Conservation (phyloP, 1,139 yeast genomes). For the Pichia sp. region DNA sequence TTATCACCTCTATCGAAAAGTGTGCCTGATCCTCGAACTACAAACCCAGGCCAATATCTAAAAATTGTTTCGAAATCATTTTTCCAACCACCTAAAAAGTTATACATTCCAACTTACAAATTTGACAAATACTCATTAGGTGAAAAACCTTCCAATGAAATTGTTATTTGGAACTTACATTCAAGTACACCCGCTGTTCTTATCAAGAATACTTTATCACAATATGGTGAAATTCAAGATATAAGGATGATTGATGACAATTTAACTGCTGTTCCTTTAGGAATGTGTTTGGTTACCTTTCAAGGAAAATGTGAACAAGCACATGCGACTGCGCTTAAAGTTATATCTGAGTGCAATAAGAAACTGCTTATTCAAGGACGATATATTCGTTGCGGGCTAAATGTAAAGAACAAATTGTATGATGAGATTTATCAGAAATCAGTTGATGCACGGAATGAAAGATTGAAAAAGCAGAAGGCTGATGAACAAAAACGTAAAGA, state of each 20-base stretch:
- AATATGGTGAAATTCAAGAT: conserved; percentile 54
- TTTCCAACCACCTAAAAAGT: conserved; percentile 24
- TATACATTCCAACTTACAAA: conserved; percentile 47
- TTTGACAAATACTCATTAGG: conserved; percentile 72
- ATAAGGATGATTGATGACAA: conserved; percentile 65
- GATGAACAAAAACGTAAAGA: conserved; percentile 15
- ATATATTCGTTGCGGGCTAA: conserved; percentile 23
- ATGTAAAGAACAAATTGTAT: conserved; percentile 18
- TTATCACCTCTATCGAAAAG: conserved; percentile 2
- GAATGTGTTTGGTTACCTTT: conserved; percentile 60
- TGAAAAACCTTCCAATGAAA: conserved; percentile 62
- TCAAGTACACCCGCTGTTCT: conserved; percentile 40
- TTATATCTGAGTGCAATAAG: conserved; percentile 29
- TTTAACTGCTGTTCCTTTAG: conserved; percentile 70
- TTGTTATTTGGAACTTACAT: conserved; percentile 62
- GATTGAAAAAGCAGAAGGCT: conserved; percentile 13
- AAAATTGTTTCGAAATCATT: conserved; percentile 19
- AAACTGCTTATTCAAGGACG: conserved; percentile 22
- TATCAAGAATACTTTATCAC: conserved; percentile 46
- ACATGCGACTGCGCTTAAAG: conserved; percentile 39
- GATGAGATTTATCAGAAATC: conserved; percentile 21
- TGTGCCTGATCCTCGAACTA: conserved; percentile 35
- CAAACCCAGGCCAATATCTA: conserved; percentile 4
- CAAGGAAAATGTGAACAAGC: conserved; percentile 53
- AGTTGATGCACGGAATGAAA: conserved; percentile 18